These are phyloP conservation scores for Kurtzmaniella quercitrusa DNA, from an alignment of 1,139 yeast species.

Conservation along the genomic window DNA sequence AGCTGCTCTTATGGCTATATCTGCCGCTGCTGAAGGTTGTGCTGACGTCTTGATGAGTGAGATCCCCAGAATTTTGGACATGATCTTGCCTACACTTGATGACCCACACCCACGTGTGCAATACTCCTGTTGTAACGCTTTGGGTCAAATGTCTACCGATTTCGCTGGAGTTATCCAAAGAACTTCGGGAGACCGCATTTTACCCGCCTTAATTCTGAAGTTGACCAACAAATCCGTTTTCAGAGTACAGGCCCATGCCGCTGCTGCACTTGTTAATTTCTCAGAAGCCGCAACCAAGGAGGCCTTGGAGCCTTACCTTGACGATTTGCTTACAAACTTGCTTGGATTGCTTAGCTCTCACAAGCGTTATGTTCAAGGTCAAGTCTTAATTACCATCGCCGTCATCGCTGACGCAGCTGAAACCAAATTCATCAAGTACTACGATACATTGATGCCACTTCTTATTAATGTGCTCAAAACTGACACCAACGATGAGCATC, in stretches of 20 bases:
- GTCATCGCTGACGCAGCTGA: conserved; percentile 98
- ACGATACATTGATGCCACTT: conserved; percentile 92
- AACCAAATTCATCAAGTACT: conserved; percentile 80
- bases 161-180: conserved; percentile 87
- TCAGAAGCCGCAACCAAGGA: conserved; percentile 89
- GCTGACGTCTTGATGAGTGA: conserved; percentile 81
- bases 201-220: conserved; percentile 86
- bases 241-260: conserved; percentile 96
- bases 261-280: conserved; percentile 95
- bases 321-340: conserved; percentile 68
- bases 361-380: conserved; percentile 93
- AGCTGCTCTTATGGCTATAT: conserved; percentile 94
- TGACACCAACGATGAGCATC: conserved; percentile 76
- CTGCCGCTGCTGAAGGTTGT: conserved; percentile 97
- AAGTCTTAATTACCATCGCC: conserved; percentile 93
- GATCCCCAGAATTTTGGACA: conserved; percentile 74
- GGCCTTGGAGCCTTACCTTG: conserved; percentile 85
- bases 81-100: conserved; percentile 75
- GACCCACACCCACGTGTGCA: conserved; percentile 94
- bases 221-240: conserved; percentile 70
- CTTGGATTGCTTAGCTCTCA: conserved; percentile 70
- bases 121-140: conserved; percentile 93
- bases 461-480: conserved; percentile 74
- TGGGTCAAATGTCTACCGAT: conserved; percentile 98
- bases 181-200: conserved; percentile 69